Conservation (phyloP, 1,139 yeast species). For the Kluyveromyces marxianus region DNA sequence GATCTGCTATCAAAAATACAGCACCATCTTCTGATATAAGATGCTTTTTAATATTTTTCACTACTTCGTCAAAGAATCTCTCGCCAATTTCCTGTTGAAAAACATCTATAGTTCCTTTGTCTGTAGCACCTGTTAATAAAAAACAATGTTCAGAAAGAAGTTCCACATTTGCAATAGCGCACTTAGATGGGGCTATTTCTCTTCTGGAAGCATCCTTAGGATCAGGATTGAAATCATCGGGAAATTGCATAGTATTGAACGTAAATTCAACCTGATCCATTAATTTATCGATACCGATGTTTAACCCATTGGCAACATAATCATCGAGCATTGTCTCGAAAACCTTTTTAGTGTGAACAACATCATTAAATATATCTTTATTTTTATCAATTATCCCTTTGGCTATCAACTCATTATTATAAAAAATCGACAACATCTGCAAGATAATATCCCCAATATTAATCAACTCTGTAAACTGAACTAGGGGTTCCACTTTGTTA, state of each 20-base stretch:
- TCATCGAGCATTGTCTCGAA: slow-evolving; percentile 79
- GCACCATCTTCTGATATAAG: slow-evolving; percentile 79
- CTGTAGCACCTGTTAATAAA: slow-evolving; percentile 75
- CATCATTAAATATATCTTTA: slow-evolving; percentile 69
- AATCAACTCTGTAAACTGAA: slow-evolving; percentile 80
- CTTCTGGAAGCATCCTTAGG: slow-evolving; percentile 12
- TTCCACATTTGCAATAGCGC: slow-evolving; percentile 56
- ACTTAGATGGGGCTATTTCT: slow-evolving; percentile 58
- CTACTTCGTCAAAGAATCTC: slow-evolving; percentile 68
- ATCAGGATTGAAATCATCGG: slow-evolving; percentile 45
- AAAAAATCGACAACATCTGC: slow-evolving; percentile 88
- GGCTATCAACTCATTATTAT: slow-evolving; percentile 71
- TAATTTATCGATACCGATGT: slow-evolving; percentile 80
- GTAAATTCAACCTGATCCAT: slow-evolving; percentile 65
- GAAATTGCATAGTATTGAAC: slow-evolving; percentile 43
- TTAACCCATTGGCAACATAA: slow-evolving; percentile 86
- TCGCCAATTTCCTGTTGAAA: slow-evolving; percentile 93
- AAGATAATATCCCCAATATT: slow-evolving; percentile 88
- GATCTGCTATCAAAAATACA: slow-evolving; percentile 61
- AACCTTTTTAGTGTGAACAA: slow-evolving; percentile 70
- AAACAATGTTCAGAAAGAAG: slow-evolving; percentile 68
- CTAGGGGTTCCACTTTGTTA: slow-evolving; percentile 66
- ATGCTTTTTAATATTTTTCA: slow-evolving; percentile 63
- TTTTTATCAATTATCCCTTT: slow-evolving; percentile 58
- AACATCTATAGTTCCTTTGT: slow-evolving; percentile 79